Percentiles rank a stretch among this genome's conserved stretches.
Evolutionary conservation across 148 eudicot genomes (phyloP).

Genomic region (Mesembryanthemum crystallinum): DNA sequence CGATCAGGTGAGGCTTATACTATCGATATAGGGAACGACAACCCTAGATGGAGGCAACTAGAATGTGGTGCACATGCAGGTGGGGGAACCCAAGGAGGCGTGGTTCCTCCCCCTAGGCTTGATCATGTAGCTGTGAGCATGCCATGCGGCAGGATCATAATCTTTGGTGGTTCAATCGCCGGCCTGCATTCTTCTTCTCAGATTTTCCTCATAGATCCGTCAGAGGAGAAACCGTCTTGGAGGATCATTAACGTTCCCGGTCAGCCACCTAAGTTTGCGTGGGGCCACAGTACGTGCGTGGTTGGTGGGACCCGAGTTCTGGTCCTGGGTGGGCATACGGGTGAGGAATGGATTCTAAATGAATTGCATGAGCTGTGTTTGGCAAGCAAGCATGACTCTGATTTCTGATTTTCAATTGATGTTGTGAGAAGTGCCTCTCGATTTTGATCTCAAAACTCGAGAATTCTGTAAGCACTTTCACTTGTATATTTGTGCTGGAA

Average conservation of each 20-base stretch:
- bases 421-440: neutral
- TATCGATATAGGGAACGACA: constrained; percentile 54
- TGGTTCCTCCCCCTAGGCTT: constrained; percentile 75
- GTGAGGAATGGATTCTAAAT: constrained; percentile 78
- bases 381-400: constrained; percentile 66
- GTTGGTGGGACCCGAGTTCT: constrained; percentile 82
- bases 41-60: constrained; percentile 60
- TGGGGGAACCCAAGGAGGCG: constrained; percentile 48
- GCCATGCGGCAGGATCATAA: constrained; percentile 79
- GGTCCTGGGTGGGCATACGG: constrained; percentile 80
- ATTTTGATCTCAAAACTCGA: neutral
- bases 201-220: constrained; percentile 67
- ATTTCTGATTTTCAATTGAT: constrained; percentile 24
- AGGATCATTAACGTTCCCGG: constrained; percentile 75
- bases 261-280: constrained; percentile 69
- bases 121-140: constrained; percentile 81
- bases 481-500: neutral
- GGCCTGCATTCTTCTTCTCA: constrained; percentile 79
- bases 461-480: neutral
- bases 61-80: constrained; percentile 56
- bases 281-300: constrained; percentile 86
- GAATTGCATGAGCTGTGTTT: constrained; percentile 76
- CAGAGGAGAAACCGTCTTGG: constrained; percentile 77
- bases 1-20: constrained; percentile 76
- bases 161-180: constrained; percentile 78